Conservation (phyloP, 2,329 filamentous ascomycete species). For the Fusarium sarcochroum region DNA sequence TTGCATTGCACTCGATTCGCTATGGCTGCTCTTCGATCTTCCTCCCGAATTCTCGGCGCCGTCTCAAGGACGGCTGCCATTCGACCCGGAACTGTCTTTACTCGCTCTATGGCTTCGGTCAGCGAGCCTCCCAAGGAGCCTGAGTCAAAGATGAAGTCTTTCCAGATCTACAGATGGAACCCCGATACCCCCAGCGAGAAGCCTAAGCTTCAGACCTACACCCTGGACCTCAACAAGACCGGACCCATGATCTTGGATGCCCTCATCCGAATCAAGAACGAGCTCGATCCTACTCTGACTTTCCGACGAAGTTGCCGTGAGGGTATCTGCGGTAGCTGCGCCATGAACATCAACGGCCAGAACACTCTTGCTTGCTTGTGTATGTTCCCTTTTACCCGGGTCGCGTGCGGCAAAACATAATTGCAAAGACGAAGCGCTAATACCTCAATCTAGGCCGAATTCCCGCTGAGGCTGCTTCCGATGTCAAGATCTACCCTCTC, state of each 20-base stretch:
- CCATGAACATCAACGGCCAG: slow-evolving; percentile 99
- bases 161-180: slow-evolving; percentile 99
- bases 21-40: slow-evolving; percentile 75
- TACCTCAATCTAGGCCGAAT: slow-evolving; percentile 80
- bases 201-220: slow-evolving; percentile 95
- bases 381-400: slow-evolving; percentile 60
- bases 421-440: slow-evolving; percentile 33
- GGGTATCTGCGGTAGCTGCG: slow-evolving; percentile 98
- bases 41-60: slow-evolving; percentile 66
- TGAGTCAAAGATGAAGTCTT: slow-evolving; percentile 86
- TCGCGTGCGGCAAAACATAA: slow-evolving; percentile 48
- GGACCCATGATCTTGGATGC: slow-evolving; percentile 99
- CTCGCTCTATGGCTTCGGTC: slow-evolving; percentile 69
- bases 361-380: slow-evolving; percentile 98
- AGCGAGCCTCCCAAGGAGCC: slow-evolving; percentile 72
- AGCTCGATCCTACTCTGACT: slow-evolving; percentile 95
- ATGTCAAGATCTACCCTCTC: slow-evolving; percentile 96
- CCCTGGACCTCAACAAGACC: slow-evolving; percentile 97
- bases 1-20: slow-evolving; percentile 44
- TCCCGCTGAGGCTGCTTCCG: slow-evolving; percentile 82
- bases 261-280: slow-evolving; percentile 98
- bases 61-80: slow-evolving; percentile 58
- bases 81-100: slow-evolving; percentile 59
- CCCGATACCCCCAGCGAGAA: slow-evolving; percentile 93
- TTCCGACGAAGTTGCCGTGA: slow-evolving; percentile 97